Evolutionary conservation across 179 eudicot species (phyloP).

Genomic region (Gypsophila paniculata): DNA sequence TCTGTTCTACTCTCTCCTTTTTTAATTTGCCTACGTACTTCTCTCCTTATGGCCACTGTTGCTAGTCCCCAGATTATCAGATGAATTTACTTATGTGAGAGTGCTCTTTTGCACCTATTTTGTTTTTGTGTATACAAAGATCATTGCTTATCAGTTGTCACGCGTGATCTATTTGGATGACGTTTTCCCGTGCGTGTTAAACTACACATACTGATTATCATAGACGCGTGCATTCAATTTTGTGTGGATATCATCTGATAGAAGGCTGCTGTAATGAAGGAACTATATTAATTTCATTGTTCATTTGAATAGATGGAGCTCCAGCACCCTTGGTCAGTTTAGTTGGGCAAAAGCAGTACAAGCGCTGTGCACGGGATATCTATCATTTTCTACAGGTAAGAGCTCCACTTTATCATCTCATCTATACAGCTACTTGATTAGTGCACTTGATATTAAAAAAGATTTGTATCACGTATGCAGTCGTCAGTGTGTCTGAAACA

Average conservation of each 20-base stretch:
- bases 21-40: no score
- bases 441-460: neutral
- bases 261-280: neutral
- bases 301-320: conserved; percentile 58
- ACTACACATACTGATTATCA: no score
- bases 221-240: no score
- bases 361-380: conserved; percentile 73
- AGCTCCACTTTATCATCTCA: neutral
- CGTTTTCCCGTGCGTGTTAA: no score
- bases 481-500: conserved; percentile 85
- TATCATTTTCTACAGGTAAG: conserved; percentile 85
- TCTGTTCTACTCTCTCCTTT: neutral
- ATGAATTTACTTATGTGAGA: no score
- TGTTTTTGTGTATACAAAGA: no score
- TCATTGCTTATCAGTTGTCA: no score
- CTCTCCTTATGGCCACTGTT: no score
- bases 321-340: conserved; percentile 80
- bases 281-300: neutral
- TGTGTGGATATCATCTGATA: neutral
- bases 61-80: no score
- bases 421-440: neutral
- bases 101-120: no score
- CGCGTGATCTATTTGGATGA: no score
- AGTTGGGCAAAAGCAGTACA: conserved; percentile 85
- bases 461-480: conserved; percentile 37